Evolutionary conservation across 2,329 filamentous ascomycete species (phyloP), one percentile per base, ranked within the genome.

Genomic region (Arachnomyces sp.): DNA sequence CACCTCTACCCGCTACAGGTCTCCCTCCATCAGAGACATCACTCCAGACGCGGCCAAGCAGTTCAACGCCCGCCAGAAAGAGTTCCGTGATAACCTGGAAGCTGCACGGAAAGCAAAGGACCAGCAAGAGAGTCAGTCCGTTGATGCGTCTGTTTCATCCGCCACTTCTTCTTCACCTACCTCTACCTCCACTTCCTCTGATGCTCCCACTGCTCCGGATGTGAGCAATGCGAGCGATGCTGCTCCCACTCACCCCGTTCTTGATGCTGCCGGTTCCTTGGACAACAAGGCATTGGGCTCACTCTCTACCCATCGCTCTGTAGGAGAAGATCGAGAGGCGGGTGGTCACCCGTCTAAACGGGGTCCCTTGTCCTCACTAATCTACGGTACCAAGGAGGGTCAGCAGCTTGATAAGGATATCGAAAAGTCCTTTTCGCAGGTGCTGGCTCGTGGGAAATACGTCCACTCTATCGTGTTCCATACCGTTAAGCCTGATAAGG

Each of bases 391-490:
- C 11, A 88, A 92, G 58, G 90, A 96, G 66, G 92, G 89, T 25
- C 81, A 89, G 46, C 84, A 94, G 68, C 78, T 95, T 61, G 92
- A 98, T 58, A 84, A 85, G 49, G 90, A 96, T 67, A 90, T 98
- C 57, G 88, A 96, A 69, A 81, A 89, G 43, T 93, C 85, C 60
- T 98, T 96, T 69, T 93, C 85, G 38, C 89, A 95, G 64, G 85
- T 96, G 33, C 72, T 98, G 34, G 92, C 92, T 16, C 78, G 92
- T 49, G 92, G 92, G 58, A 98, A 98, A 70, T 98, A 98, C 58
- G 89, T 98, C 40, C 92, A 98, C 66, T 93, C 88, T 34, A 95
- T 98, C 61, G 88, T 94, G 43, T 87, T 94, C 59, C 92, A 98
- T 70, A 79, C 93, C 46, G 92, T 98, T 50, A 88, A 93, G 68